Evolutionary conservation across 2,329 filamentous ascomycete species (phyloP), one percentile per base, ranked within the genome.

Genomic region (Colletotrichum orchidophilum): DNA sequence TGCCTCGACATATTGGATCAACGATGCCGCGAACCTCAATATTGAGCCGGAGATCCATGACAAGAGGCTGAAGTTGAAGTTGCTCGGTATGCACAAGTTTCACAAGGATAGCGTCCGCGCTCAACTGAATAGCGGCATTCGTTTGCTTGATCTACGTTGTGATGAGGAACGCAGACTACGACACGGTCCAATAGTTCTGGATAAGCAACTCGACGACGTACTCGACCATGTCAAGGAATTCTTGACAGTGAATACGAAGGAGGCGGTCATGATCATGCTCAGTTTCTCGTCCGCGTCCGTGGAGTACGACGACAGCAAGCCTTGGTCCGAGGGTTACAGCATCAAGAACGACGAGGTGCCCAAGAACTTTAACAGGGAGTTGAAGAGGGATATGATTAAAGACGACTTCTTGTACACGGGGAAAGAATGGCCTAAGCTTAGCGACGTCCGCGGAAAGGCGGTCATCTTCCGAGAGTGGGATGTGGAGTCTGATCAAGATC

Each of bases 391-490:
- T 8, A 21, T 58, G 27, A 33, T 53, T 4, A 46, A 27, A 5
- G 31, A 46, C 11, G 33, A 58, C 0, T 3, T n/a, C n/a, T 29
- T 24, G 15, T 69, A 69, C 26, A 58, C 42, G 3, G 53, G 42
- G 7, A 64, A 31, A n/a, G 15, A 52, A 29, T 69, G 66, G 66
- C 66, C 66, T 3, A 33, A 8, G 9, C 53, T 69, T 0, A 5
- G 39, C 5, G 26, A 53, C 1, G 66, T 52, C 13, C 61, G 61
- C 5, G 66, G 66, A 24, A 57, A 46, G 53, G 31, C 15, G 9
- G 66, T 69, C n/a, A 52, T 69, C 21, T 31, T 33, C 4, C 61
- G 61, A 1, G 66, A 61, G 2, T 68, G 65, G 65, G 29, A 21
- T 5, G 24, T 42, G 11, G 39, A 35, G 5, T 13, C 50, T 1